Evolutionary conservation across 1,284 basidiomycete genomes (phyloP).

Genomic region (Mycosarcoma mackinlayi): DNA sequence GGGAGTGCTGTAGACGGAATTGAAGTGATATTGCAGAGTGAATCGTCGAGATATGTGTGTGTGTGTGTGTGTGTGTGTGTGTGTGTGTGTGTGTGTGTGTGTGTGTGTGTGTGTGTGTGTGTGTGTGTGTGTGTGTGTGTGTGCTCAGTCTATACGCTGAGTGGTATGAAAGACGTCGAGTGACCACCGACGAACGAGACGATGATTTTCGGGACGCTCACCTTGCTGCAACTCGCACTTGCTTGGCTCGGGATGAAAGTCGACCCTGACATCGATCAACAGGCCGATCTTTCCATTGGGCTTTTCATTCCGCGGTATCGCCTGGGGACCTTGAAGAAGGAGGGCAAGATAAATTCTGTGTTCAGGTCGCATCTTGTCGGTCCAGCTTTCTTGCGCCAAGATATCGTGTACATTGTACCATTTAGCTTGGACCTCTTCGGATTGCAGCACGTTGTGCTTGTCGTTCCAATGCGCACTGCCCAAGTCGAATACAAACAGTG

Average conservation of each 20-base stretch:
- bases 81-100: neutral
- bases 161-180: conserved; percentile 6
- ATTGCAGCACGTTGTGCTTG: neutral
- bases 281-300: neutral
- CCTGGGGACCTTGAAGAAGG: neutral
- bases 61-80: neutral
- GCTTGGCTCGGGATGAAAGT: conserved; percentile 11
- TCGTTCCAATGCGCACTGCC: neutral
- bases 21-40: neutral
- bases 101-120: neutral
- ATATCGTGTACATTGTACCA: neutral
- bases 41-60: neutral
- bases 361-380: conserved; percentile 15
- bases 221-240: neutral
- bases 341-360: conserved; percentile 7
- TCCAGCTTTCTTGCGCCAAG: neutral
- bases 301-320: neutral
- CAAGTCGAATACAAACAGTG: neutral
- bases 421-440: conserved; percentile 1
- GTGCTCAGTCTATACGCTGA: too few species aligned
- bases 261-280: conserved; percentile 11
- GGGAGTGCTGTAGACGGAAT: neutral
- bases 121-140: neutral
- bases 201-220: conserved; percentile 24
- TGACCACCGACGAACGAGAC: conserved; percentile 8